Conservation (phyloP, 2,329 filamentous ascomycete genomes). For the Immersiporthe knoxdaviesiana region DNA sequence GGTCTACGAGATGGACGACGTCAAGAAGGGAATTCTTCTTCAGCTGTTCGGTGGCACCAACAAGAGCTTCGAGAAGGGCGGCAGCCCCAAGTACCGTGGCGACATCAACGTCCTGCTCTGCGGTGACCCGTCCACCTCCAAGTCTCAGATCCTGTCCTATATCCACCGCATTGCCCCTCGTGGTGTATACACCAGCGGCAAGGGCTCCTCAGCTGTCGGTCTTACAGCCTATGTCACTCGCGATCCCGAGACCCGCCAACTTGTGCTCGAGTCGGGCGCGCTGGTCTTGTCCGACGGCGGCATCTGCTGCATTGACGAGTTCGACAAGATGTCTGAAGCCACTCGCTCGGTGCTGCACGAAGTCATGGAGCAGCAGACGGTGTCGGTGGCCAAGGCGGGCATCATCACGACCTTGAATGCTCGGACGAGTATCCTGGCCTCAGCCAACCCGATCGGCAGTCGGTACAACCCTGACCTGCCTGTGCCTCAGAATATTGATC, state of each 20-base stretch:
- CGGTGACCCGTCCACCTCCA: constrained; percentile 94
- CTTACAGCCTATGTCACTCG: constrained; percentile 80
- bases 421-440: constrained; percentile 91
- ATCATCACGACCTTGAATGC: constrained; percentile 98
- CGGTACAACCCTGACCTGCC: constrained; percentile 96
- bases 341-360: constrained; percentile 83
- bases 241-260: constrained; percentile 77
- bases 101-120: constrained; percentile 98
- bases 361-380: constrained; percentile 88
- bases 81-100: constrained; percentile 91
- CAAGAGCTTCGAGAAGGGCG: constrained; percentile 96
- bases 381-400: constrained; percentile 85
- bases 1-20: constrained; percentile 97
- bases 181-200: constrained; percentile 79
- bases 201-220: constrained; percentile 80
- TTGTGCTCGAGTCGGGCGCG: constrained; percentile 79
- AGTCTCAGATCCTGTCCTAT: constrained; percentile 92
- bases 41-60: constrained; percentile 98
- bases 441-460: constrained; percentile 96
- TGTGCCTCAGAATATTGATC: constrained; percentile 96
- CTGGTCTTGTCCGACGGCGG: constrained; percentile 80
- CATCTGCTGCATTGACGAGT: constrained; percentile 84
- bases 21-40: constrained; percentile 96
- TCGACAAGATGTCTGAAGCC: constrained; percentile 82
- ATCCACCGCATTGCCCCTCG: constrained; percentile 97